phyloP scores from a whole-genome alignment of 176 grass and related monocot genomes.

The barley (Hordeum vulgare) region DNA sequence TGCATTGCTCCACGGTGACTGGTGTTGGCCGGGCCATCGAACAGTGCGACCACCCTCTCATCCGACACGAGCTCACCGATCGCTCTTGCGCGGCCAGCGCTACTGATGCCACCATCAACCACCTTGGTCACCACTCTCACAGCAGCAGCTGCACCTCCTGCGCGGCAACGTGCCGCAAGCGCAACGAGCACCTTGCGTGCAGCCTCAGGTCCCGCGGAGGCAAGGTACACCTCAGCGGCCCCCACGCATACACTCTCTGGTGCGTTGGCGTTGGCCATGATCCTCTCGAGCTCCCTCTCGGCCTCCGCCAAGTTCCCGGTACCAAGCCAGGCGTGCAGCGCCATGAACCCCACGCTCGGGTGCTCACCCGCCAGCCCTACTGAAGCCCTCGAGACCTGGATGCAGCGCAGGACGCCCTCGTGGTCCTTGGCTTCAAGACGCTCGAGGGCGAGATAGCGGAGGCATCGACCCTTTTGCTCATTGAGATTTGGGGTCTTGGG shows the following conservation, averaged over 20 bases:
- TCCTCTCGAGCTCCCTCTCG: conserved; percentile 58
- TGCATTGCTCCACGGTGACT: conserved; percentile 71
- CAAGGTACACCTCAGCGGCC: conserved; percentile 70
- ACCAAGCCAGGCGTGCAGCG: conserved; percentile 54
- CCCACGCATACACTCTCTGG: conserved; percentile 50
- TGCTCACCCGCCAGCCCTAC: conserved; percentile 40
- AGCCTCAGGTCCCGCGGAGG: conserved; percentile 43
- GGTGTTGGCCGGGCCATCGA: conserved; percentile 39
- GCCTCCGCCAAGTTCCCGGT: conserved; percentile 58
- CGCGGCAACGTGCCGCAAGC: conserved; percentile 47
- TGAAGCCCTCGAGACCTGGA: conserved; percentile 41
- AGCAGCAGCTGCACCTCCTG: conserved; percentile 44
- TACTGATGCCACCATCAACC: conserved; percentile 34
- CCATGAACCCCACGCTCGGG: conserved; percentile 63
- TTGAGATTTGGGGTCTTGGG: conserved; percentile 40
- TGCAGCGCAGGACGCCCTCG: conserved; percentile 69
- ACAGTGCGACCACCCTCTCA: conserved; percentile 67
- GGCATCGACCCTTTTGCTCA: conserved; percentile 47
- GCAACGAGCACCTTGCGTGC: conserved; percentile 53
- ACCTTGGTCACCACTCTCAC: conserved; percentile 66
- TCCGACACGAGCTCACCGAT: conserved; percentile 69
- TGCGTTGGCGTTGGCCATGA: conserved; percentile 58
- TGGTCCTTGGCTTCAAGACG: conserved; percentile 58
- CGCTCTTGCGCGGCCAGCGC: conserved; percentile 37
- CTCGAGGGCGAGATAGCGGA: conserved; percentile 75